Evolutionary conservation across 225 moss, liverwort and hornwort genomes (phyloP).

Genomic region (Straminergon stramineum): DNA sequence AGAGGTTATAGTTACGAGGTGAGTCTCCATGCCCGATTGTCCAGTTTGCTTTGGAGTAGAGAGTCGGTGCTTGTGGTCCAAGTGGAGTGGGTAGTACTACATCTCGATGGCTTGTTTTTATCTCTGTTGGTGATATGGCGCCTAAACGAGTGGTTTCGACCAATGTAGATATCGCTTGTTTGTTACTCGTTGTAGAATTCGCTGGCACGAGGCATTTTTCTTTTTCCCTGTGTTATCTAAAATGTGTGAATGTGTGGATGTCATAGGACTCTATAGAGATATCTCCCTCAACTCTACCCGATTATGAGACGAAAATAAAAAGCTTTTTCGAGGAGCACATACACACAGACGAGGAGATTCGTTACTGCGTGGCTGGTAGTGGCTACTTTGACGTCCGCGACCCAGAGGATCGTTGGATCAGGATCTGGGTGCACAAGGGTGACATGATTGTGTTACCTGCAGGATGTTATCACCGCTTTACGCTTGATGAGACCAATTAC

Average conservation of each 20-base stretch:
- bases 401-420: conserved; percentile 65
- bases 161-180: background rate
- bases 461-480: conserved; percentile 91
- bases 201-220: background rate
- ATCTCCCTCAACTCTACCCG: conserved; percentile 43
- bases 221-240: background rate
- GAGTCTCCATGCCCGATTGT: background rate
- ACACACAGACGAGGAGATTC: conserved; percentile 89
- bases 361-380: conserved; percentile 81
- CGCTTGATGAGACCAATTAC: conserved; percentile 69
- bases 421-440: conserved; percentile 71
- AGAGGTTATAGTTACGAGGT: conserved; percentile 82
- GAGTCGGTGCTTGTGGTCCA: background rate
- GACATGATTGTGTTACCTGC: conserved; percentile 90
- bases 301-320: conserved; percentile 78
- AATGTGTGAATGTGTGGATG: background rate
- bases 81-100: background rate
- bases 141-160: background rate
- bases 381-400: conserved; percentile 95
- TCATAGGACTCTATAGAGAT: conserved; percentile 66
- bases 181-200: background rate
- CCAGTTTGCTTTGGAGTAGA: background rate
- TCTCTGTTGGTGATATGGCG: background rate
- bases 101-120: background rate
- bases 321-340: conserved; percentile 87